These are phyloP conservation scores for Mrakia frigida DNA, from an alignment of 768 basidiomycete genomes.

Conservation along the genomic window DNA sequence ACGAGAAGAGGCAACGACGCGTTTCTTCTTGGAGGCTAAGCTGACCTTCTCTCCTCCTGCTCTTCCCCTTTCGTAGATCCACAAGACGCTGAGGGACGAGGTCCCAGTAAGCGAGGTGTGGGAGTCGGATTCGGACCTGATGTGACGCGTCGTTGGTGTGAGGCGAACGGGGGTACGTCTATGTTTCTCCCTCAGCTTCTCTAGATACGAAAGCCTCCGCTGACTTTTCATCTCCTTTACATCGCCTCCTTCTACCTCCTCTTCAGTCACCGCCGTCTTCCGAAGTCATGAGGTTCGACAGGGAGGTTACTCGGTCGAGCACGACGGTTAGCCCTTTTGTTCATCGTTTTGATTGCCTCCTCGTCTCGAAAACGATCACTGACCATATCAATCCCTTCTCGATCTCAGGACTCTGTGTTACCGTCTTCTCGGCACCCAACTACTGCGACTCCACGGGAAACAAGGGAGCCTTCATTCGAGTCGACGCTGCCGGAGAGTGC, in stretches of 20 bases:
- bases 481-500: conserved; percentile 56
- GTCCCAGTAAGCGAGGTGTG: conserved; percentile 95
- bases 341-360: background rate
- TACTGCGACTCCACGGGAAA: conserved; percentile 45
- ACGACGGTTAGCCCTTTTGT: conserved; percentile 44
- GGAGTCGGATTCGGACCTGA: conserved; percentile 88
- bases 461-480: conserved; percentile 31
- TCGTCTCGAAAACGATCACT: background rate
- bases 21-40: background rate
- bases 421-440: conserved; percentile 72
- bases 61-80: conserved; percentile 99
- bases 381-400: background rate
- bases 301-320: conserved; percentile 93
- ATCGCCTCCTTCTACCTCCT: too few relatives aligned
- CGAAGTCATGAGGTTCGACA: conserved; percentile 96
- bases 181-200: too few relatives aligned
- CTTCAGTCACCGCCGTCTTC: conserved; percentile 69
- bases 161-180: conserved; percentile 55
- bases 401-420: conserved; percentile 75
- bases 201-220: too few relatives aligned
- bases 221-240: too few relatives aligned
- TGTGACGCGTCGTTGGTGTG: conserved; percentile 83
- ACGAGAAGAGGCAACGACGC: background rate
- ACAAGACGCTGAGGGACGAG: conserved; percentile 77
- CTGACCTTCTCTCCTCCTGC: conserved; percentile 42